phyloP scores from a whole-genome alignment of 768 basidiomycete species.

The Boletus patriciae region DNA sequence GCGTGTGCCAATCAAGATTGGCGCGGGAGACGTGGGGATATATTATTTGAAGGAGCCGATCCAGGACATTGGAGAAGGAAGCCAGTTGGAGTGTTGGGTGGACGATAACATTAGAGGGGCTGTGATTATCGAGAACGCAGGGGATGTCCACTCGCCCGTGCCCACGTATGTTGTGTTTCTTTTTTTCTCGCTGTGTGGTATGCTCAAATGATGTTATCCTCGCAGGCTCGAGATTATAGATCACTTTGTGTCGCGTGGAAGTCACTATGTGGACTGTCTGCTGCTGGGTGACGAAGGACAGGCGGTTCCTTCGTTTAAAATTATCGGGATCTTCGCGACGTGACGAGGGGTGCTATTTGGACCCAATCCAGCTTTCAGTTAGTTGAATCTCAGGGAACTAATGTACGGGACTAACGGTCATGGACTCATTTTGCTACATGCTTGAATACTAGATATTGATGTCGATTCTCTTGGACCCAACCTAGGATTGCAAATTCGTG shows the following conservation, averaged over 20 bases:
- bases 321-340: constrained; percentile 87
- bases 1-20: constrained; percentile 78
- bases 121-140: constrained; percentile 75
- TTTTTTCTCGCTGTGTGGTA: background rate
- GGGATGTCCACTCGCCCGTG: constrained; percentile 56
- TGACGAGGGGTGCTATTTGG: constrained; percentile 30
- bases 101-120: constrained; percentile 90
- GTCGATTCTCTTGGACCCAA: background rate
- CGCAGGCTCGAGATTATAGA: constrained; percentile 83
- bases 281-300: constrained; percentile 85
- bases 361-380: background rate
- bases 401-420: background rate
- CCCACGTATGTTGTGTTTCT: constrained; percentile 65
- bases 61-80: constrained; percentile 56
- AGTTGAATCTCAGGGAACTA: background rate
- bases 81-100: constrained; percentile 90
- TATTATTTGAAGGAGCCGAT: constrained; percentile 83
- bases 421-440: constrained; percentile 3
- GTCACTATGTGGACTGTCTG: constrained; percentile 92
- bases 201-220: constrained; percentile 5
- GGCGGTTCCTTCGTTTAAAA: constrained; percentile 79
- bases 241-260: constrained; percentile 76
- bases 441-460: background rate
- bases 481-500: too few relatives aligned
- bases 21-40: constrained; percentile 89